Base-by-base conservation (phyloP, 2,329 filamentous ascomycete species). In the Trichophyton rubrum region DNA sequence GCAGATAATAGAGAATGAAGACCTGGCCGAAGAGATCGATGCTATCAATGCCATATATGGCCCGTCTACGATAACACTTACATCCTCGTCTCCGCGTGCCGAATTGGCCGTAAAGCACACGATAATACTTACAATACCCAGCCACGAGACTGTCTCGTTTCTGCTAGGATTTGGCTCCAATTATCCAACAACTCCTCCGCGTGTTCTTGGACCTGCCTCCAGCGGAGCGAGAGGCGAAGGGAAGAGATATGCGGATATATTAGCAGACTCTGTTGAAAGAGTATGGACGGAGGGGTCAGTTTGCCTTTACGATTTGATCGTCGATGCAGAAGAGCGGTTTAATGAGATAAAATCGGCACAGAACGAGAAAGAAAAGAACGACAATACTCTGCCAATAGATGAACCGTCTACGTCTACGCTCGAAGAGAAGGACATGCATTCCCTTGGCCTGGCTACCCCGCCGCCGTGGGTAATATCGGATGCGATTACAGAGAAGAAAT, bases 241-340 rank as follows among this genome's bases (percentile, higher is more conserved):
- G 1, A 84, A 82, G 58, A 78, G 83, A 58, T 82, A 90, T 57
- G 79, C 91, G n/a, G 80, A 82, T 1, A 74, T 88, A 1, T 85
- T 93, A 61, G 79, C 85, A 33, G 78, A 84, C 40, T 85, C 86
- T 0, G 74, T 96, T 35, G 78, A 77, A 0, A 77, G 79, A n/a
- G 80, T 88, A 3, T 96, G 86, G 71, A 79, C 81, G 59, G 81
- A 84, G 0, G 90, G 90, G 0, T 81, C 84, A 59, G 90, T 95
- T 22, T 96, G 91, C 68, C 77, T 99, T 2, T 99, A 91, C 68
- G 92, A 96, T 70, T 81, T 95, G n/a, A 80, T 96, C 41, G 91
- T 96, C 66, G 82, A 82, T 65, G 76, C 75, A 0, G 72, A 72
- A 35, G 78, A 78, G 62, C 69, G 73, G 2, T 71, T 81, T 4